These are phyloP conservation scores for Scleromitrula shiraiana DNA, from an alignment of 2,329 filamentous ascomycete species.

Conservation along the genomic window DNA sequence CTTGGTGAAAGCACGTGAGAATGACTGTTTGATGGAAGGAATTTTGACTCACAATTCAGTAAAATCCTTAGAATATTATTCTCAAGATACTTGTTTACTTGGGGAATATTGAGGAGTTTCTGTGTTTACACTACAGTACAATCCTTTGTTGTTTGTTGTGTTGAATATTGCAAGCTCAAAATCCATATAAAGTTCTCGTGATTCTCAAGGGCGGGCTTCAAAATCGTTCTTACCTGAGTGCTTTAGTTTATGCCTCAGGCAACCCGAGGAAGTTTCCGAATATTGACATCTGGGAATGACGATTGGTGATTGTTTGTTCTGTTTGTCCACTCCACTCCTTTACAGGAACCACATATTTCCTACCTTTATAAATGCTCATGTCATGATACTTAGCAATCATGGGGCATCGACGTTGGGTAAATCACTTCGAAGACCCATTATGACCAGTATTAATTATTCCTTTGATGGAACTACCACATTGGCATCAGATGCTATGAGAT, in stretches of 20 bases:
- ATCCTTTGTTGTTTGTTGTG: background rate
- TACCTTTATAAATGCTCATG: constrained; percentile 9
- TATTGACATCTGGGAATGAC: background rate
- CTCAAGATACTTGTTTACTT: no score
- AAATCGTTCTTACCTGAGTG: background rate
- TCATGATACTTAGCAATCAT: constrained; percentile 31
- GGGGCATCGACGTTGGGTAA: constrained; percentile 29
- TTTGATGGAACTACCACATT: constrained; percentile 15
- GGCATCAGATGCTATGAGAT: constrained; percentile 16
- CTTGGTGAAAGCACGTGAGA: constrained; percentile 4
- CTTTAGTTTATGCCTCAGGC: constrained; percentile 5
- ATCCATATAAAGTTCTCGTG: background rate
- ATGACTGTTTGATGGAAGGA: background rate
- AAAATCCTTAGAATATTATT: background rate
- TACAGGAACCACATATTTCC: constrained; percentile 1
- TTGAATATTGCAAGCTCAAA: background rate
- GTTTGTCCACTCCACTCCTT: background rate
- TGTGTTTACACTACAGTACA: no score
- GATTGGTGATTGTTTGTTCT: background rate
- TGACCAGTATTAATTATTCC: constrained; percentile 16
- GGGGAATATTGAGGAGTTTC: no score
- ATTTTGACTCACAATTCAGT: constrained; percentile 1
- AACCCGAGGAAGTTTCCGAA: background rate
- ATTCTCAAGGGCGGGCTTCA: background rate
- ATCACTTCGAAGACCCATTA: constrained; percentile 20